Evolutionary conservation across 371 early-diverging fungal species (phyloP).

Genomic region (Mycotypha africana): DNA sequence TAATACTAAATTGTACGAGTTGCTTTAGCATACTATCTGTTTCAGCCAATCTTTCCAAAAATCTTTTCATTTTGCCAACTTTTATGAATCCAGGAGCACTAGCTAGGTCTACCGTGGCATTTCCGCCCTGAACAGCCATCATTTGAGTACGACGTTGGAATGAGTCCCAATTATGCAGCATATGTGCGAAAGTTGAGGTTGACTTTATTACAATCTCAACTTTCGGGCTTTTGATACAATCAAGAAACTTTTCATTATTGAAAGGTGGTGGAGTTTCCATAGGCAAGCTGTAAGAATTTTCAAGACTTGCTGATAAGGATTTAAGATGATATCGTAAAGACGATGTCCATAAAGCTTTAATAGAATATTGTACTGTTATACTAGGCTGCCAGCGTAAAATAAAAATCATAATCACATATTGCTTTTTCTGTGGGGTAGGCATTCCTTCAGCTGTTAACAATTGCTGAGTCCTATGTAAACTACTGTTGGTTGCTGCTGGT

Average conservation of each 20-base stretch:
- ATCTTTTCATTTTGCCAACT: constrained; percentile 57
- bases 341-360: constrained; percentile 36
- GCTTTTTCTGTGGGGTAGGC: constrained; percentile 21
- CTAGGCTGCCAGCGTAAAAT: constrained; percentile 80
- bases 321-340: constrained; percentile 16
- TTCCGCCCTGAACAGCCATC: constrained; percentile 30
- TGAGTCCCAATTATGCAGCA: constrained; percentile 37
- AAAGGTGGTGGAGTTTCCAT: constrained; percentile 3
- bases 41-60: constrained; percentile 60
- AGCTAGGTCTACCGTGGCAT: constrained; percentile 26
- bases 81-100: constrained; percentile 57
- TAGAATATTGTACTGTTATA: constrained; percentile 82
- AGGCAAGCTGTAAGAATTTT: constrained; percentile 1
- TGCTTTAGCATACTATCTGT: constrained; percentile 62
- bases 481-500: constrained; percentile 1
- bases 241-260: constrained; percentile 15
- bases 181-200: constrained; percentile 27
- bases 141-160: constrained; percentile 38
- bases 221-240: constrained; percentile 19
- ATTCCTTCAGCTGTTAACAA: too few species aligned
- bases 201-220: constrained; percentile 32
- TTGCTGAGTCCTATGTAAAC: background rate
- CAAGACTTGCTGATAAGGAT: constrained; percentile 5
- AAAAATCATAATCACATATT: constrained; percentile 59
- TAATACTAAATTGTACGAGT: constrained; percentile 13